Conservation (phyloP, 2,329 filamentous ascomycete species). For the Ophiognomonia clavigignenti-juglandacearum region DNA sequence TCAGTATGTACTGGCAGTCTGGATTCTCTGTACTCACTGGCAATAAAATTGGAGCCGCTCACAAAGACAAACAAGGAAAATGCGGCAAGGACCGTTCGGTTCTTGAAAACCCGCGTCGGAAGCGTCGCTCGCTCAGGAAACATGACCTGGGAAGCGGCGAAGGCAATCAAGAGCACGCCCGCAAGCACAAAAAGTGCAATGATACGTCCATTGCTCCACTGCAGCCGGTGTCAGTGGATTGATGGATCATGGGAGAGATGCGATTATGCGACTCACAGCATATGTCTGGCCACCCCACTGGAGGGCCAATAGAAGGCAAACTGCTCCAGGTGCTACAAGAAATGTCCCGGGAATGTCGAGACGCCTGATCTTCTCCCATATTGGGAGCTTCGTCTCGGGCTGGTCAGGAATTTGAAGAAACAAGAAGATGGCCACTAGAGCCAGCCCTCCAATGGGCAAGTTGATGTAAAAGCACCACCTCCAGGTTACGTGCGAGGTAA, state of each 20-base stretch:
- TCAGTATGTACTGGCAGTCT: too few species aligned
- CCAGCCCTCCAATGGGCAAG: conserved; percentile 30
- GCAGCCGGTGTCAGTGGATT: too few species aligned
- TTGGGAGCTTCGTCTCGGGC: conserved; percentile 17
- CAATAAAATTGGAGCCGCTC: too few species aligned
- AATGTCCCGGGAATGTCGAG: conserved; percentile 25
- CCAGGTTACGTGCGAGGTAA: conserved; percentile 32
- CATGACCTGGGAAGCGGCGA: conserved; percentile 32
- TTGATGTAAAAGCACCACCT: conserved; percentile 34
- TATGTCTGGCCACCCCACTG: conserved; percentile 32
- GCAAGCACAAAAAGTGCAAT: conserved; percentile 38
- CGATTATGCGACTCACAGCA: too few species aligned
- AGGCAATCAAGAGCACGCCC: conserved; percentile 34
- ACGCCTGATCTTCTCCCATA: conserved; percentile 24
- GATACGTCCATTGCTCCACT: conserved; percentile 31
- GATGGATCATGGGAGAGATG: too few species aligned
- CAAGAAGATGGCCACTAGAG: conserved; percentile 24
- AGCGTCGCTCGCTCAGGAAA: conserved; percentile 34
- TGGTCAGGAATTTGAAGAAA: conserved; percentile 24
- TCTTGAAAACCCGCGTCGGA: conserved; percentile 34
- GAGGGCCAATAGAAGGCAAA: conserved; percentile 28
- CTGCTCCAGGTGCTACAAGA: conserved; percentile 24
- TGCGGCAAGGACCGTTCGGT: conserved; percentile 34
- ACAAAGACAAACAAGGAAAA: too few species aligned
- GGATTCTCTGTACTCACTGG: too few species aligned